Conservation (phyloP, 2,329 filamentous ascomycete genomes). For the Chrysoporthe puriensis region DNA sequence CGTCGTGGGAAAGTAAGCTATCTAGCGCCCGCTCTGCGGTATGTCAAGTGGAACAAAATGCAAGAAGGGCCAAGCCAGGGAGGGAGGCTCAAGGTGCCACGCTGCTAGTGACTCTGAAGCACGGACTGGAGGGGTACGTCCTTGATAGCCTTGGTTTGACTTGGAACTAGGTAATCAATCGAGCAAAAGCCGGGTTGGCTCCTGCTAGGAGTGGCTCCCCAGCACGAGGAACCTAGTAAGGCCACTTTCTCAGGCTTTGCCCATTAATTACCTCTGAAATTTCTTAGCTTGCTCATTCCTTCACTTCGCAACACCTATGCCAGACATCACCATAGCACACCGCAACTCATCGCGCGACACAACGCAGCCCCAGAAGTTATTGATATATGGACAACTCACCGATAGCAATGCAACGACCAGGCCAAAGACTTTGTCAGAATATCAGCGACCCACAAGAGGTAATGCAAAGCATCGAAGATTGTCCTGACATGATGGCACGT, state of each 20-base stretch:
- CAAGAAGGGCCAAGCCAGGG: conserved; percentile 21
- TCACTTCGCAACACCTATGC: conserved; percentile 11
- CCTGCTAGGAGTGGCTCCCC: conserved; percentile 16
- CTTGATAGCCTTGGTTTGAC: conserved; percentile 12
- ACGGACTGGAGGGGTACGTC: conserved; percentile 3
- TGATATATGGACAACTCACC: not conserved
- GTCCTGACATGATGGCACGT: not conserved
- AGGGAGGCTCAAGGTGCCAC: conserved; percentile 17
- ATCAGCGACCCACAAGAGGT: not conserved
- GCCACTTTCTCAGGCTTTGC: conserved; percentile 13
- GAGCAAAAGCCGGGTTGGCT: conserved; percentile 10
- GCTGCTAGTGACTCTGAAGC: conserved; percentile 18
- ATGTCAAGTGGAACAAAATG: not conserved
- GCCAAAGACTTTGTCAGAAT: not conserved
- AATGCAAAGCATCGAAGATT: not conserved
- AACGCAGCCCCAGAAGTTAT: not conserved
- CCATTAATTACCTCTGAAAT: conserved; percentile 18
- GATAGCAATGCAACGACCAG: not conserved
- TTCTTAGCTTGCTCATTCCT: conserved; percentile 26
- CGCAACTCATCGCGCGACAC: not conserved
- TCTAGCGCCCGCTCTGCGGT: not conserved
- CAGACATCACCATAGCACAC: not conserved
- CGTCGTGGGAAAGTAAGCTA: not conserved
- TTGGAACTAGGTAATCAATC: conserved; percentile 14
- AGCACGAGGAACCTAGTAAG: conserved; percentile 18